Percentiles rank a stretch among this genome's conserved stretches.
These are phyloP conservation scores for Alternaria atra DNA, from an alignment of 2,329 filamentous ascomycete genomes.

Conservation along the genomic window DNA sequence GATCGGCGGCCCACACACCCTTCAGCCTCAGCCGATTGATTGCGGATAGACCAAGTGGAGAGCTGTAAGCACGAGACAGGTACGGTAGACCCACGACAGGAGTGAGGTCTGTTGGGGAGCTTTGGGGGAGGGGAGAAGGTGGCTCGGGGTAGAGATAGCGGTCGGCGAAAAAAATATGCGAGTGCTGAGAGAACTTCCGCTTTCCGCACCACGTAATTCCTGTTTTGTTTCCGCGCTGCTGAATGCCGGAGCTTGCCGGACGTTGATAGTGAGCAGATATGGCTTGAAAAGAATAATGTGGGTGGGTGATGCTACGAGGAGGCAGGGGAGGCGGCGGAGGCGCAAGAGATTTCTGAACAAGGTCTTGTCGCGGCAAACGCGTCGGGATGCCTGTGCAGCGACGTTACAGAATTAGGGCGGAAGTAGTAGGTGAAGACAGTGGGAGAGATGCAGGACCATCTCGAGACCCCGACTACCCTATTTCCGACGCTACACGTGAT, in stretches of 20 bases:
- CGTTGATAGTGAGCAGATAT: conserved; percentile 16
- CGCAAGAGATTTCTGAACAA: conserved; percentile 26
- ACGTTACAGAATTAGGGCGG: conserved; percentile 24
- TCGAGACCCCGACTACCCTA: background rate
- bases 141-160: conserved; percentile 25
- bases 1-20: conserved; percentile 46
- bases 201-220: conserved; percentile 34
- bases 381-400: conserved; percentile 22
- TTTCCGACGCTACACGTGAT: conserved; percentile 28
- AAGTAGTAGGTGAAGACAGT: conserved; percentile 15
- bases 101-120: conserved; percentile 24
- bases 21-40: conserved; percentile 50
- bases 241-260: conserved; percentile 38
- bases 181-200: conserved; percentile 31
- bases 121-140: conserved; percentile 28
- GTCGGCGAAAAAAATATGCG: conserved; percentile 40
- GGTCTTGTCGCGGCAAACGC: conserved; percentile 35
- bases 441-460: conserved; percentile 5
- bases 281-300: conserved; percentile 14
- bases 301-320: conserved; percentile 11
- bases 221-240: conserved; percentile 37
- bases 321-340: conserved; percentile 21
- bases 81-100: conserved; percentile 39
- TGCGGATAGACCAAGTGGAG: conserved; percentile 49
- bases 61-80: conserved; percentile 44